Evolutionary conservation across 2,329 filamentous ascomycete species (phyloP).

Genomic region (Stagonosporopsis tanaceti): DNA sequence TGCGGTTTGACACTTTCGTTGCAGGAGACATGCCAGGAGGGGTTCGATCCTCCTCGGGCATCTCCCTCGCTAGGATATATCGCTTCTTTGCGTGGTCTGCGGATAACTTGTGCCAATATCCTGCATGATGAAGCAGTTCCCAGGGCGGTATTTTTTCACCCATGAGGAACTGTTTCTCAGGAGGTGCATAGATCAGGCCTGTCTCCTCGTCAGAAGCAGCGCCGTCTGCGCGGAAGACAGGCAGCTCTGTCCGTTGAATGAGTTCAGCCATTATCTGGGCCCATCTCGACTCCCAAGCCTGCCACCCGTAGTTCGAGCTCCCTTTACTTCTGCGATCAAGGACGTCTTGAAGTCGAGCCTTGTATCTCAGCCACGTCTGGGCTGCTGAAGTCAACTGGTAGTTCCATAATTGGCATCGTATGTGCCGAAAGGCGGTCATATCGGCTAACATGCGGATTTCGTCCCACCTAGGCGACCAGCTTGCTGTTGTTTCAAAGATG

Average conservation of each 20-base stretch:
- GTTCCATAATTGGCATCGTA: conserved; percentile 84
- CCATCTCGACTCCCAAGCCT: conserved; percentile 88
- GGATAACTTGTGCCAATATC: conserved; percentile 67
- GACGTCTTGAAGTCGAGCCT: conserved; percentile 75
- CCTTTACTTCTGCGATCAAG: conserved; percentile 85
- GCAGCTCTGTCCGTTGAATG: conserved; percentile 61
- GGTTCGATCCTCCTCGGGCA: conserved; percentile 66
- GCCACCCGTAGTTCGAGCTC: conserved; percentile 89
- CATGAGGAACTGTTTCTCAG: conserved; percentile 60
- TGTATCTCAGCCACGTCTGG: conserved; percentile 80
- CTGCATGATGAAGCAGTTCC: conserved; percentile 67
- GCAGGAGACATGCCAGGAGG: conserved; percentile 64
- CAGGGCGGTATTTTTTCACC: conserved; percentile 64
- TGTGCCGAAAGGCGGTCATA: conserved; percentile 77
- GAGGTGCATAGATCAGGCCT: conserved; percentile 54
- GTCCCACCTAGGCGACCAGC: conserved; percentile 89
- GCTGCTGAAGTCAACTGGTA: conserved; percentile 81
- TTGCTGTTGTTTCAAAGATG: conserved; percentile 85
- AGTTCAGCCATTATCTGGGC: conserved; percentile 68
- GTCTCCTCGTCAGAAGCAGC: conserved; percentile 37
- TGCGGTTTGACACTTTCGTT: conserved; percentile 62
- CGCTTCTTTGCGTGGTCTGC: conserved; percentile 61
- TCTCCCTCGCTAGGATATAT: conserved; percentile 60
- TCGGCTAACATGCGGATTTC: conserved; percentile 91
- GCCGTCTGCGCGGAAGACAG: conserved; percentile 45